Base-by-base conservation (phyloP, 2,329 filamentous ascomycete genomes). In the Nemania sp. region DNA sequence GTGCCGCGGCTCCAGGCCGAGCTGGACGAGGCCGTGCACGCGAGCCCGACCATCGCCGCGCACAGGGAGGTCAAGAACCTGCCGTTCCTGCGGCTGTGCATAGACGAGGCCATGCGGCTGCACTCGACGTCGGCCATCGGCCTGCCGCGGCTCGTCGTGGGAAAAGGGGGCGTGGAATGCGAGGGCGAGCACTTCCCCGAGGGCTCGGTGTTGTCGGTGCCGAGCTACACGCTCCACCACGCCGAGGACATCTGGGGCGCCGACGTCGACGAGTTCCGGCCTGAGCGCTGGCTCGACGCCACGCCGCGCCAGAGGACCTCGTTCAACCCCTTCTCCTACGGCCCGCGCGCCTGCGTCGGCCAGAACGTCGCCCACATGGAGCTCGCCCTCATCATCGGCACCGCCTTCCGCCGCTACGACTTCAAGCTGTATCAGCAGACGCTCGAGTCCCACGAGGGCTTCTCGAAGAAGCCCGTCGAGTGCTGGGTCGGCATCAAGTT, bases 281-380 rank as follows among this genome's bases (percentile, higher is more conserved):
- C 62, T 2, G 62, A 64, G 2, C 58, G 62, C 37, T 64, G 62
- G 62, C 39, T 59, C 7, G 25, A 46, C 12, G 51, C 58, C 5
- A 59, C 62, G 15, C 40, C 55, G 17, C 17, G 15, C 35, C 62
- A 62, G 40, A 64, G 21, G 51, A 45, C 50, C 50, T 47, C 58
- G 0, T 64, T 64, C 45, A 64, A 62, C 20, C 62, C 62, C 15
- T 64, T 64, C 29, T 64, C 62, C 2, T 50, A 56, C 25, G 62
- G 62, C 10, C 62, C 62, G 1, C 40, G 62, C 21, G 62, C 58
- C 1, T 64, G 62, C 17, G 54, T 64, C 3, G 62, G 62, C 2
- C 58, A 56, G 51, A 62, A 64, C 17, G 54, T 64, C 2, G 62
- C 58, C 12, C 55, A 54, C n/a, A 64, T 64, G 62, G 58, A 64